phyloP scores from a whole-genome alignment of 805 yeast species.

The Candida hungchunana region DNA sequence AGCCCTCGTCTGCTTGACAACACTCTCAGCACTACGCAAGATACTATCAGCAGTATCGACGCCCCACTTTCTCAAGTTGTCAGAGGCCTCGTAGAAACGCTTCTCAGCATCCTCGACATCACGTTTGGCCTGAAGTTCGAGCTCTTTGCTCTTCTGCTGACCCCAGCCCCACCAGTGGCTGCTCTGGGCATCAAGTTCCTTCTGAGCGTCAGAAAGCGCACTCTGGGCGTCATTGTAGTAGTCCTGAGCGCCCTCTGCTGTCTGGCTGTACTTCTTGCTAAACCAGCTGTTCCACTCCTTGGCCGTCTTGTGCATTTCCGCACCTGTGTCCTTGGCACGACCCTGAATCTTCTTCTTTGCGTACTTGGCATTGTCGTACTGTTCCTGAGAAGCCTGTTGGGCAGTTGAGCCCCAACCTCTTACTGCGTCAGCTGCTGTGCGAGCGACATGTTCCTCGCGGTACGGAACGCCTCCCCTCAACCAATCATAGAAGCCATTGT shows the following conservation, averaged over 20 bases:
- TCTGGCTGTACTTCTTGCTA: conserved; percentile 21
- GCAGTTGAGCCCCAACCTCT: conserved; percentile 47
- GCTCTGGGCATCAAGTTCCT: conserved; percentile 30
- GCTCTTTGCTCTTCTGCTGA: conserved; percentile 33
- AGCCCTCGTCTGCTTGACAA: conserved; percentile 24
- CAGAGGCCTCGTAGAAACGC: conserved; percentile 18
- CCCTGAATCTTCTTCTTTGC: conserved; percentile 6
- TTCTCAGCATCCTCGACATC: conserved; percentile 27
- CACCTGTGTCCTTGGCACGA: conserved; percentile 3
- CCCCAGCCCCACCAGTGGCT: conserved; percentile 38
- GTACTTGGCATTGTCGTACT: conserved; percentile 25
- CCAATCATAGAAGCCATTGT: conserved; percentile 25
- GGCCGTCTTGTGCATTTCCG: conserved; percentile 9
- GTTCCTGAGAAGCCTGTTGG: conserved; percentile 38
- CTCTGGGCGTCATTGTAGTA: conserved; percentile 30
- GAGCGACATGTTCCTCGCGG: conserved; percentile 24
- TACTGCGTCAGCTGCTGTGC: conserved; percentile 32
- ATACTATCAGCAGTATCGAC: conserved; percentile 26
- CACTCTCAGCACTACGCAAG: conserved; percentile 30
- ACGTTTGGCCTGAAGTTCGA: conserved; percentile 29
- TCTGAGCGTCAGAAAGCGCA: conserved; percentile 31
- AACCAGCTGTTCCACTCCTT: conserved; percentile 25
- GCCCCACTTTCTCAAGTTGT: conserved; percentile 26
- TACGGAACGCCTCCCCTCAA: conserved; percentile 24
- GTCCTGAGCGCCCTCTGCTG: conserved; percentile 25